Base-by-base conservation (phyloP, 306 rosid genomes). In the Corylus heterophylla region DNA sequence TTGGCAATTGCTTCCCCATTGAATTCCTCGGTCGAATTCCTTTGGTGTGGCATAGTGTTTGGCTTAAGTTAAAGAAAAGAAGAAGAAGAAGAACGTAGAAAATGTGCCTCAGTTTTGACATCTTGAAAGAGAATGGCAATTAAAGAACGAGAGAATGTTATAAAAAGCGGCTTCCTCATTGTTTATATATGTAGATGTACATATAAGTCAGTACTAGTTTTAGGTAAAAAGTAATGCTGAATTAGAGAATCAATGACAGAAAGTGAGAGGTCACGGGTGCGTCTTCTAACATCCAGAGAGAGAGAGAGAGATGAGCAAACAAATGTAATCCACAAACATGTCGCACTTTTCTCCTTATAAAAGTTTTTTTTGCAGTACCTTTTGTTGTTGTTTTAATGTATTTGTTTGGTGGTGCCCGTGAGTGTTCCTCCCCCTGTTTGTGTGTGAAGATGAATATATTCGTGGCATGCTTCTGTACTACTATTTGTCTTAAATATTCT, bases 181-280 rank as follows among this genome's bases (percentile, higher is more conserved):
- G 69, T 20, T 69, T 48, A 70, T 22, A 68, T 68, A 17, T 14
- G 18, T 7, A 37, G 18, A 77, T 71, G 71, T 63, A 70, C 81
- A 73, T 72, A 73, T 47, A 42, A 31, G 77, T 73, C 75, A 61
- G 51, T 50, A 69, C 52, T 56, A 54, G 48, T 79, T 69, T 79
- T 78, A 59, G 84, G 82, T 84, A 81, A 81, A 88, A 89, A 89
- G 86, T 82, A 87, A 83, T 59, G 85, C 35, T 74, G 78, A 88
- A 85, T 81, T 79, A 78, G 84, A 85, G 88, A 85, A 84, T 78
- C 73, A 85, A 75, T 47, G 87, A 77, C 72, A 76, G 55, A 52
- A 72, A 81, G 80, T 42, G 74, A 81, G 81, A 84, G 89, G 87
- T 95, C 98, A 95, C 98, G 97, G 98, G 95, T 87, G 86, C 44